Base-by-base conservation (phyloP, 2,329 filamentous ascomycete genomes). In the Balansia obtecta region DNA sequence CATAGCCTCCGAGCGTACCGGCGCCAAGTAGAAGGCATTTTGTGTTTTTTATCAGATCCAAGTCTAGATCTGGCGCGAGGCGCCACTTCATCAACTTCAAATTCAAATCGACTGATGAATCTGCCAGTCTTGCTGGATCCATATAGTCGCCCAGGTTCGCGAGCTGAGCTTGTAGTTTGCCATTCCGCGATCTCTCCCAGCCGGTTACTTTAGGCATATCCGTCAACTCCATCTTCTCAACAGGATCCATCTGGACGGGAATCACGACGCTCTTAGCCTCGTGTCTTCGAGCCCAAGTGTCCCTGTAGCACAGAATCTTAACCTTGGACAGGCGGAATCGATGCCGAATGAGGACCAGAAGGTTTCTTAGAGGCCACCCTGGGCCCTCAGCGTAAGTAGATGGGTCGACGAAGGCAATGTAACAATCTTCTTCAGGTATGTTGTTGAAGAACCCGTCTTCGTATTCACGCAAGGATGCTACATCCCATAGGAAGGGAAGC, bases 31-130 rank as follows among this genome's bases (percentile, higher is more conserved):
- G 72, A 15, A 98, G 76, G 62, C 93, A 98, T 62, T 83, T 95
- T 3, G 88, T 91, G 51, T 84, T 79, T 62, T 95, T 96, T 63
- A 97, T 90, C 32, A 79, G 79, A 32, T 96, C 89, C 10, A 98
- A 78, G 63, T 97, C 79, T 40, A 98, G 77, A 47, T 83, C 83
- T 0, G 93, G 93, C 8, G 89, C 88, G 60, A 98, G 88, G 39
- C 93, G 83, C 93, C 93, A 98, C 70, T 96, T 98, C 83, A 98
- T 98, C 52, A 98, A 76, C 68, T 97, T 97, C 53, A 97, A 74
- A 61, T 98, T 98, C 52, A 98, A 76, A 61, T 98, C 93, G 10
- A 97, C 91, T 0, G 90, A 89, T 64, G 95, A 89, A 63, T 97
- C 90, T 20, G 93, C 93, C 16, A 97, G 73, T 61, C 83, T 83